Percentiles rank a stretch among this genome's conserved stretches.
Evolutionary conservation across 2,329 filamentous ascomycete genomes (phyloP).

Genomic region (Cytospora chrysosperma): DNA sequence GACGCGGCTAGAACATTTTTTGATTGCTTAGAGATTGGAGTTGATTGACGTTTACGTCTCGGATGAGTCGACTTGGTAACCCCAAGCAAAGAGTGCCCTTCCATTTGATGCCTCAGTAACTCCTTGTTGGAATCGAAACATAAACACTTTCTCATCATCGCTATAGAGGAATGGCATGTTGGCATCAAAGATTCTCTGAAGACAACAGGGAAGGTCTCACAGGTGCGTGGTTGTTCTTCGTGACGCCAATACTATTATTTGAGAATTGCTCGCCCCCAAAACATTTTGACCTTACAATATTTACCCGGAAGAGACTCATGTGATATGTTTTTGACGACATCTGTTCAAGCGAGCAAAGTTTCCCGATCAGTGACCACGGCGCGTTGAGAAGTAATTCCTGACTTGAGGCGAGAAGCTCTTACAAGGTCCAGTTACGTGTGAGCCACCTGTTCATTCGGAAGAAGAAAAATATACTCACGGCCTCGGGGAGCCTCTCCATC

Average conservation of each 20-base stretch:
- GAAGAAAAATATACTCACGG: not conserved
- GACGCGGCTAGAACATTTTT: too few relatives aligned
- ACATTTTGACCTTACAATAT: not conserved
- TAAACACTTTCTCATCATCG: not conserved
- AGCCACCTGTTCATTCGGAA: conserved; percentile 8
- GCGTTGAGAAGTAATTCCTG: conserved; percentile 27
- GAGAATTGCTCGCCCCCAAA: too few relatives aligned
- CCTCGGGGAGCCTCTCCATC: not conserved
- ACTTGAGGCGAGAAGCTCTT: conserved; percentile 27
- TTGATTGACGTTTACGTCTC: not conserved
- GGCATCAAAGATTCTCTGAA: not conserved
- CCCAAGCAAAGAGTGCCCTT: not conserved
- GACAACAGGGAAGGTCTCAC: not conserved
- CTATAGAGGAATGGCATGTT: not conserved
- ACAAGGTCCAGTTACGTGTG: conserved; percentile 20
- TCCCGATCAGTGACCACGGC: conserved; percentile 20
- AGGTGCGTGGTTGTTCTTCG: not conserved
- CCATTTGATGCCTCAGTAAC: not conserved
- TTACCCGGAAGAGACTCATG: too few relatives aligned
- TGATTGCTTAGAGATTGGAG: too few relatives aligned
- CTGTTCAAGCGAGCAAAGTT: not conserved
- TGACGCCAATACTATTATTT: not conserved
- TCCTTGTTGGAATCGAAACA: not conserved
- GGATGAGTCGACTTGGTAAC: not conserved
- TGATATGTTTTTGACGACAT: not conserved